These are phyloP conservation scores for Xylaria longipes DNA, from an alignment of 495 filamentous ascomycete genomes.

Conservation along the genomic window DNA sequence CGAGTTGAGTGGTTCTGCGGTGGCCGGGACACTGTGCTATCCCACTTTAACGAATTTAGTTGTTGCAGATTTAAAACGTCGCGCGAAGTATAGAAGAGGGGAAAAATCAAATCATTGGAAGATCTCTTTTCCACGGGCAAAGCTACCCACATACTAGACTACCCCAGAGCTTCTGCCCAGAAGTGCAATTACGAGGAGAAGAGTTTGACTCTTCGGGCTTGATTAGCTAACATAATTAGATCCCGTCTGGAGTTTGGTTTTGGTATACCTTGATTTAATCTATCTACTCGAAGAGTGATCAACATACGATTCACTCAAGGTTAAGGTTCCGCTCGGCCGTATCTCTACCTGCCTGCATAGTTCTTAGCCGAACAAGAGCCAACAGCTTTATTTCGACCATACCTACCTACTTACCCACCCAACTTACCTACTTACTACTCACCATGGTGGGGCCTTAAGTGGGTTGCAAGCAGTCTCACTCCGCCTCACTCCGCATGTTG, in stretches of 20 bases:
- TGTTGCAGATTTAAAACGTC: neutral
- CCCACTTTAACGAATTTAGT: neutral
- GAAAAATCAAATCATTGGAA: conserved; percentile 16
- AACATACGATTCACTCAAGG: neutral
- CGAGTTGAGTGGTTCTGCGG: neutral
- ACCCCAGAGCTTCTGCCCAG: neutral
- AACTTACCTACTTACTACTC: neutral
- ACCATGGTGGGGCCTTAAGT: neutral
- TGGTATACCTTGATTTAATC: neutral
- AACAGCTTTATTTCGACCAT: neutral
- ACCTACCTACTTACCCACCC: neutral
- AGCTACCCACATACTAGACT: neutral
- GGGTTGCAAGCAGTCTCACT: neutral
- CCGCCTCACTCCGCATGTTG: neutral
- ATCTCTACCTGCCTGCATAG: neutral
- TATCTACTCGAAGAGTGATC: too few species aligned
- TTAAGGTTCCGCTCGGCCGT: neutral
- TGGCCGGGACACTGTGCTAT: neutral
- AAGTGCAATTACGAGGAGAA: neutral
- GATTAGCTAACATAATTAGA: neutral
- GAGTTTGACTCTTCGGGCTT: neutral
- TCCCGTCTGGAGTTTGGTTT: neutral
- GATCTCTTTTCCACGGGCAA: neutral
- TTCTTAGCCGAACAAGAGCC: neutral
- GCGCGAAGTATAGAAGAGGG: neutral